These are phyloP conservation scores for Leccinum variabile DNA, from an alignment of 1,284 basidiomycete genomes.

Conservation along the genomic window DNA sequence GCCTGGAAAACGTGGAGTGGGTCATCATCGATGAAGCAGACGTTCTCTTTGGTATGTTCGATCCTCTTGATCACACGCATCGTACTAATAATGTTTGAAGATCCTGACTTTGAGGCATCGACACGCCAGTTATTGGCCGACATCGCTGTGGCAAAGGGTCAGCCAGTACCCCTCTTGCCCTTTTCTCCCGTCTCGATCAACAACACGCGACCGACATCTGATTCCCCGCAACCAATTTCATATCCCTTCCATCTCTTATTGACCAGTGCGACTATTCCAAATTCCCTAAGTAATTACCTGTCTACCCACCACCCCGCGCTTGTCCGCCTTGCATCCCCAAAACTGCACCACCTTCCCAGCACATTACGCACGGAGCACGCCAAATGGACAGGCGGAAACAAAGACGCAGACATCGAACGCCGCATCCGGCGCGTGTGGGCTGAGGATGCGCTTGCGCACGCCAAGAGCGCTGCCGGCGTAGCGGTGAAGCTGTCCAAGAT, in stretches of 20 bases:
- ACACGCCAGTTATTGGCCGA: constrained; percentile 69
- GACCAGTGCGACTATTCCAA: constrained; percentile 86
- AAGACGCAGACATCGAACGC: constrained; percentile 73
- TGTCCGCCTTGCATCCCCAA: constrained; percentile 72
- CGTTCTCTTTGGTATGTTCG: constrained; percentile 72
- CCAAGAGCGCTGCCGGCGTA: constrained; percentile 25
- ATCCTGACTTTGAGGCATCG: constrained; percentile 75
- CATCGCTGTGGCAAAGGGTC: constrained; percentile 62
- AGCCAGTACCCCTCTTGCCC: constrained; percentile 39
- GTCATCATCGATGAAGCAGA: constrained; percentile 88
- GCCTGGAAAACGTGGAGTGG: constrained; percentile 74
- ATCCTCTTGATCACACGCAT: constrained; percentile 3
- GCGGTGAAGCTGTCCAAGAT: constrained; percentile 51
- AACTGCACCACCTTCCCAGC: constrained; percentile 74
- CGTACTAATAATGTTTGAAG: constrained; percentile 27
- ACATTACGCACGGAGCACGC: constrained; percentile 72
- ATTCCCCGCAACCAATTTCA: constrained; percentile 33
- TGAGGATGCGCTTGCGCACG: constrained; percentile 54
- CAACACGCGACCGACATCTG: constrained; percentile 17
- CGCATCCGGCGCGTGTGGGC: constrained; percentile 74
- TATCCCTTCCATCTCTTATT: constrained; percentile 80
- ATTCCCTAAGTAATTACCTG: constrained; percentile 68
- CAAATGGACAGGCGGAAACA: constrained; percentile 75
- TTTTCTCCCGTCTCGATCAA: constrained; percentile 22
- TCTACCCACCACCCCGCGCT: constrained; percentile 58